Evolutionary conservation across 805 yeast species (phyloP).

Genomic region (Kodamaea kakaduensis): DNA sequence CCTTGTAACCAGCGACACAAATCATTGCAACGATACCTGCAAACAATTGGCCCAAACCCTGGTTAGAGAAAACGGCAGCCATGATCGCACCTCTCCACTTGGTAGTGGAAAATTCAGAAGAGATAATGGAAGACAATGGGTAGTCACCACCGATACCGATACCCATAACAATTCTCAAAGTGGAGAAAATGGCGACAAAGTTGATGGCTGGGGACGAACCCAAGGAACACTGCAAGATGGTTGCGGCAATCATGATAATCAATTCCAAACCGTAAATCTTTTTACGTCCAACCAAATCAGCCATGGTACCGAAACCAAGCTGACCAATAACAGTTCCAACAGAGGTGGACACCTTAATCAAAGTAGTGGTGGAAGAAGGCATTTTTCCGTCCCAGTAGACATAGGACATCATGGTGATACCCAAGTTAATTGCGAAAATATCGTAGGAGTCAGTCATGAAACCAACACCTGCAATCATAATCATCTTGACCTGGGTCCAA

Average conservation of each 20-base stretch:
- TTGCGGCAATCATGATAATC: constrained; percentile 77
- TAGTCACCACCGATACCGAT: constrained; percentile 98
- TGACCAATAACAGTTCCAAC: constrained; percentile 95
- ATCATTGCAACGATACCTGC: constrained; percentile 83
- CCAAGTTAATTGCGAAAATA: constrained; percentile 85
- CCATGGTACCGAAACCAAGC: constrained; percentile 75
- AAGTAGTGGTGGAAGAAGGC: constrained; percentile 70
- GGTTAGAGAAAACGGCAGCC: constrained; percentile 96
- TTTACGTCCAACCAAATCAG: constrained; percentile 83
- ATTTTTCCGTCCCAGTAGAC: constrained; percentile 65
- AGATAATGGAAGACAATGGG: constrained; percentile 88
- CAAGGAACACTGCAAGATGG: constrained; percentile 69
- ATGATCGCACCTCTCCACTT: constrained; percentile 98
- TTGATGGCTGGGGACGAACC: constrained; percentile 70
- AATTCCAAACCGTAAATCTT: constrained; percentile 83
- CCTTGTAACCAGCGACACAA: constrained; percentile 73
- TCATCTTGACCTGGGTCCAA: constrained; percentile 80
- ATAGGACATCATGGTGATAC: constrained; percentile 70
- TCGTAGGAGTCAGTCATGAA: constrained; percentile 91
- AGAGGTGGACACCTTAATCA: constrained; percentile 83
- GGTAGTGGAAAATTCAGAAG: constrained; percentile 89
- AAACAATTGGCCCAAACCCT: constrained; percentile 91
- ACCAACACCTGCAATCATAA: constrained; percentile 86
- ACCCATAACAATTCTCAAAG: constrained; percentile 86
- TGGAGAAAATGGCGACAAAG: constrained; percentile 69